phyloP scores from a whole-genome alignment of 2,329 filamentous ascomycete genomes.

The Fusarium guadeloupense region DNA sequence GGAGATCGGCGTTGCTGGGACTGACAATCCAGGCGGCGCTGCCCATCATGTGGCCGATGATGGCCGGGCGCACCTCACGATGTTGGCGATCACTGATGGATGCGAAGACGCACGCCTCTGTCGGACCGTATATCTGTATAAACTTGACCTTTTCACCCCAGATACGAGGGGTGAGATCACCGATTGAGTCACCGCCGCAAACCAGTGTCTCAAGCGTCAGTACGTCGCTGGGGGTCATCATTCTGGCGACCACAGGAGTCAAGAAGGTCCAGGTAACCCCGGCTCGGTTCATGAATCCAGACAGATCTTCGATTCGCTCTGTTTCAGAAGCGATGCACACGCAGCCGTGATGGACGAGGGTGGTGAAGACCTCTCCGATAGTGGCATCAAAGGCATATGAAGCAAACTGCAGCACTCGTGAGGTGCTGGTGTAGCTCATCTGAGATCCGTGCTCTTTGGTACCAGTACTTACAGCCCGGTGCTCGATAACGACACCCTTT shows the following conservation, averaged over 20 bases:
- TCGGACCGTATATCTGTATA: slow-evolving; percentile 38
- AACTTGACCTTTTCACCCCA: slow-evolving; percentile 23
- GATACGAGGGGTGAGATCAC: slow-evolving; percentile 1
- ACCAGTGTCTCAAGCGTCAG: slow-evolving; percentile 25
- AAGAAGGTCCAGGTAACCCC: slow-evolving; percentile 20
- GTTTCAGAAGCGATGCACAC: slow-evolving; percentile 18
- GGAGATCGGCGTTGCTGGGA: slow-evolving; percentile 2
- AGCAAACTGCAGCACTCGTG: slow-evolving; percentile 24
- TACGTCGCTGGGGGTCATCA: slow-evolving; percentile 9
- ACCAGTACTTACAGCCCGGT: slow-evolving; percentile 26
- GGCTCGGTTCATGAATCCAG: slow-evolving; percentile 9
- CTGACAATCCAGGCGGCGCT: slow-evolving; percentile 24
- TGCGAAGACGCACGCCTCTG: slow-evolving; percentile 23
- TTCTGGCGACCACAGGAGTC: slow-evolving; percentile 30
- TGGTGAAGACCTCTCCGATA: slow-evolving; percentile 13
- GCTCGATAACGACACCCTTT: slow-evolving; percentile 60
- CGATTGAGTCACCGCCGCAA: slow-evolving; percentile 27
- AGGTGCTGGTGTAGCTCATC: background rate
- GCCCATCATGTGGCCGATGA: slow-evolving; percentile 19
- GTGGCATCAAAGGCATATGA: slow-evolving; percentile 29
- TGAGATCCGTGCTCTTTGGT: slow-evolving; percentile 4
- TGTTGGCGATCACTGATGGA: slow-evolving; percentile 11
- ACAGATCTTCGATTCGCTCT: slow-evolving; percentile 13
- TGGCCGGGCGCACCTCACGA: background rate
- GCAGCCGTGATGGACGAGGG: slow-evolving; percentile 10